Evolutionary conservation across 139 green algal species (phyloP).

Genomic region (Closterium sp.): DNA sequence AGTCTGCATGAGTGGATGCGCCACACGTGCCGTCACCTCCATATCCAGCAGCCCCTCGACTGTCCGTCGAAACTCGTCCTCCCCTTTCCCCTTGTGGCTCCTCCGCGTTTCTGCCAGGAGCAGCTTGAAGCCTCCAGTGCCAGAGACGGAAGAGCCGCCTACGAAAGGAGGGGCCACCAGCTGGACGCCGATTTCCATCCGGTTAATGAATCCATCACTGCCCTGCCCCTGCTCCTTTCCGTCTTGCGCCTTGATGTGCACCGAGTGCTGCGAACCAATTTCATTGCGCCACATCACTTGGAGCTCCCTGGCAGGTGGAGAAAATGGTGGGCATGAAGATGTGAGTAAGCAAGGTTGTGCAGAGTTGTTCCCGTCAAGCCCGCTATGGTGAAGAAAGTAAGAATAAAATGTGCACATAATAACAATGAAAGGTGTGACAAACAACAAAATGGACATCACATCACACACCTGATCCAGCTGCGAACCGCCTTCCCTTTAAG

Average conservation of each 20-base stretch:
- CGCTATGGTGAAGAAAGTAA: too few relatives aligned
- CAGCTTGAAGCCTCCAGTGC: background rate
- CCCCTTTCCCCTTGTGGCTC: background rate
- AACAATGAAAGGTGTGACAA: too few relatives aligned
- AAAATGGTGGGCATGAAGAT: too few relatives aligned
- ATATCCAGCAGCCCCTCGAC: too few relatives aligned
- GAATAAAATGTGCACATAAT: too few relatives aligned
- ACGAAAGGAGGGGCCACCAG: background rate
- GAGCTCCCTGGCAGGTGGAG: background rate
- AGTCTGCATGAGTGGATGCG: too few relatives aligned
- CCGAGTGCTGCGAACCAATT: background rate
- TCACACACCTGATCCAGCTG: too few relatives aligned
- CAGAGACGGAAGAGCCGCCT: background rate
- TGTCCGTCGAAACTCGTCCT: background rate
- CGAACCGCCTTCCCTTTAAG: too few relatives aligned
- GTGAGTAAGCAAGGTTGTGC: too few relatives aligned
- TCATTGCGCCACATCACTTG: background rate
- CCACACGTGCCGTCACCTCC: too few relatives aligned
- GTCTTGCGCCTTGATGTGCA: background rate
- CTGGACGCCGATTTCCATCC: background rate
- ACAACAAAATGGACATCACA: too few relatives aligned
- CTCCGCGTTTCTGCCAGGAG: background rate
- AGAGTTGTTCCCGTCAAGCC: too few relatives aligned
- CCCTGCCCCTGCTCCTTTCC: background rate
- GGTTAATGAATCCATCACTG: background rate